Conservation (phyloP, 2,329 filamentous ascomycete genomes). For the Trichoderma oligosporum region DNA sequence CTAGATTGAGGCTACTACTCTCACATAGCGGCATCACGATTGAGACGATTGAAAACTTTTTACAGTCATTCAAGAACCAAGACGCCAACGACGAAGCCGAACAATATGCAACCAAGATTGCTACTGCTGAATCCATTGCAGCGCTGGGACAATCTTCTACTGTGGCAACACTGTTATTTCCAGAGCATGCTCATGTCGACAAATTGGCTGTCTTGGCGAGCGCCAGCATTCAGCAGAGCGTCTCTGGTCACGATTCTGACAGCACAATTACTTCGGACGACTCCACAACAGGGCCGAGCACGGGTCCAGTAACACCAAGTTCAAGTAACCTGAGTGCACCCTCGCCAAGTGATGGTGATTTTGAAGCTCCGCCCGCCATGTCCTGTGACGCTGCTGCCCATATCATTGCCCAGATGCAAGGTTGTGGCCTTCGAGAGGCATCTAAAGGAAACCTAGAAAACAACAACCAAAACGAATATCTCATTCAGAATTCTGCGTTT, state of each 20-base stretch:
- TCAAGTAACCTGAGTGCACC: conserved; percentile 18
- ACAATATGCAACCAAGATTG: conserved; percentile 4
- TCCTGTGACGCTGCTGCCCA: conserved; percentile 35
- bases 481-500: conserved; percentile 35
- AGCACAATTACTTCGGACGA: conserved; percentile 23
- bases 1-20: conserved; percentile 42
- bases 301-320: conserved; percentile 24
- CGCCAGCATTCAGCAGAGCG: conserved; percentile 34
- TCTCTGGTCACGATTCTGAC: conserved; percentile 19
- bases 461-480: conserved; percentile 27
- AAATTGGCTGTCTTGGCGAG: conserved; percentile 39
- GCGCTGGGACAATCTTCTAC: conserved; percentile 1
- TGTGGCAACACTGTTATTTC: conserved; percentile 17
- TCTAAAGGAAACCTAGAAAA: conserved; percentile 33
- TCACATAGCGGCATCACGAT: conserved; percentile 37
- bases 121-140: conserved; percentile 11
- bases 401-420: conserved; percentile 41
- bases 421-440: conserved; percentile 28
- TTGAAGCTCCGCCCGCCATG: conserved; percentile 33
- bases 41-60: conserved; percentile 40
- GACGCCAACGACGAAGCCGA: conserved; percentile 29
- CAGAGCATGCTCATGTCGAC: conserved; percentile 29
- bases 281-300: conserved; percentile 23
- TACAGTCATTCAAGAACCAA: conserved; percentile 36
- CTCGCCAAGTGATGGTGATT: conserved; percentile 20